Evolutionary conservation across 2,329 filamentous ascomycete species (phyloP).

Genomic region (Colletotrichum tropicale): DNA sequence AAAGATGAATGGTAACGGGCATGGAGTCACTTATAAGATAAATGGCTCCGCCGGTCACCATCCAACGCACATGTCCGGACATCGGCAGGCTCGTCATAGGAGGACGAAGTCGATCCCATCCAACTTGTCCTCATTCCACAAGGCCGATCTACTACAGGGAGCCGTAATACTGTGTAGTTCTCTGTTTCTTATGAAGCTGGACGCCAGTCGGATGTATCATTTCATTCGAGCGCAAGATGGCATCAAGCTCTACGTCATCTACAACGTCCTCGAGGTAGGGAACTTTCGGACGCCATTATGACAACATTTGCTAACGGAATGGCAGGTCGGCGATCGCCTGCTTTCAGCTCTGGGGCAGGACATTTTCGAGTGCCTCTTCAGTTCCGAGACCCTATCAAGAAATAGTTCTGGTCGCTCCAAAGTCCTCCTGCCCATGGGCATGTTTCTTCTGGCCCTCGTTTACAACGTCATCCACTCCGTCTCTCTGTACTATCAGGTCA

Average conservation of each 20-base stretch:
- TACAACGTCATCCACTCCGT: conserved; percentile 91
- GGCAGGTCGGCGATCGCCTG: conserved; percentile 79
- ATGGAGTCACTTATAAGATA: conserved; percentile 6
- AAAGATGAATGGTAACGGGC: conserved; percentile 8
- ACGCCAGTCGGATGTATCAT: conserved; percentile 98
- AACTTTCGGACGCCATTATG: background rate
- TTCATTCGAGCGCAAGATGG: conserved; percentile 95
- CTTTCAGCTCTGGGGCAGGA: conserved; percentile 94
- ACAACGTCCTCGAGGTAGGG: conserved; percentile 86
- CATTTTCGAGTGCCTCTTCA: conserved; percentile 94
- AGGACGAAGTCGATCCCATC: conserved; percentile 87
- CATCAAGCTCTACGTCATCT: conserved; percentile 98
- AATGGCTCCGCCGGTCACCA: conserved; percentile 7
- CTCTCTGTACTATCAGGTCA: conserved; percentile 94
- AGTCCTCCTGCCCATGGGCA: conserved; percentile 83
- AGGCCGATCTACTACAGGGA: conserved; percentile 93
- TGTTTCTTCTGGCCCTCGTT: conserved; percentile 84
- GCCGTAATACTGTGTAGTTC: conserved; percentile 87
- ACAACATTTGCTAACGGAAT: background rate
- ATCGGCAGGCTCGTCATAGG: conserved; percentile 60
- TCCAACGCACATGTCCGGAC: conserved; percentile 19
- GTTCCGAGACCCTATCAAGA: conserved; percentile 87
- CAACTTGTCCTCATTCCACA: conserved; percentile 83
- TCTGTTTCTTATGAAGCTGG: conserved; percentile 83
- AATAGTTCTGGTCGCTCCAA: conserved; percentile 90